phyloP scores from a whole-genome alignment of 148 eudicot genomes.

The Rhododendron griersonianum region DNA sequence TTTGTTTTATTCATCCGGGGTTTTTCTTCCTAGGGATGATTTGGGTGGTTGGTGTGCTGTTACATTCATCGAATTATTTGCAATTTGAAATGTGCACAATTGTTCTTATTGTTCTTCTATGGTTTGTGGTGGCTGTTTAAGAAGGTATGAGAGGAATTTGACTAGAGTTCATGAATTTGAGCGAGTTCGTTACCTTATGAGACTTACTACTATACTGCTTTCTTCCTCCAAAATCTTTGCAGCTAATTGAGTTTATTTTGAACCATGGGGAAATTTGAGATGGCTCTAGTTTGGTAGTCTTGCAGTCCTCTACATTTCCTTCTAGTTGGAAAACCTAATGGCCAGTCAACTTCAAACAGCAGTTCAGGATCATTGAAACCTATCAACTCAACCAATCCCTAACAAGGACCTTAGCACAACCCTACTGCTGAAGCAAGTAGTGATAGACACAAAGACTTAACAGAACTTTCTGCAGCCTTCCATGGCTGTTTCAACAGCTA shows the following conservation, averaged over 20 bases:
- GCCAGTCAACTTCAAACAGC: background rate
- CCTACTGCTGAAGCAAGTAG: background rate
- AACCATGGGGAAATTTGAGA: background rate
- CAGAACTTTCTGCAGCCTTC: background rate
- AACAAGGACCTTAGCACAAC: background rate
- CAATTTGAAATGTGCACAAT: background rate
- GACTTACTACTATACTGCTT: background rate
- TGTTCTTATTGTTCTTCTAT: background rate
- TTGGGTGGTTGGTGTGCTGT: background rate
- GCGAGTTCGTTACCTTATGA: background rate
- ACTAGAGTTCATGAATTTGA: background rate
- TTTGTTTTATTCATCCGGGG: background rate
- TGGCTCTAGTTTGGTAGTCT: background rate
- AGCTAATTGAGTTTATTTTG: background rate
- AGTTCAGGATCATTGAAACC: background rate
- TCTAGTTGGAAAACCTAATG: background rate
- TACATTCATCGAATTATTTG: background rate
- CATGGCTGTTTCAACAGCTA: background rate
- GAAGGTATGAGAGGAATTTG: background rate
- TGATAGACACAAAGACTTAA: background rate
- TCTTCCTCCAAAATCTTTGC: background rate
- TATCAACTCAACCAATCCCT: background rate
- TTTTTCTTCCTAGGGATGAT: background rate
- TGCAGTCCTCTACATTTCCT: too few species aligned
- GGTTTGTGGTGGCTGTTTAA: background rate